Evolutionary conservation across 2,329 filamentous ascomycete species (phyloP).

Genomic region (Fusarium marasasianum): DNA sequence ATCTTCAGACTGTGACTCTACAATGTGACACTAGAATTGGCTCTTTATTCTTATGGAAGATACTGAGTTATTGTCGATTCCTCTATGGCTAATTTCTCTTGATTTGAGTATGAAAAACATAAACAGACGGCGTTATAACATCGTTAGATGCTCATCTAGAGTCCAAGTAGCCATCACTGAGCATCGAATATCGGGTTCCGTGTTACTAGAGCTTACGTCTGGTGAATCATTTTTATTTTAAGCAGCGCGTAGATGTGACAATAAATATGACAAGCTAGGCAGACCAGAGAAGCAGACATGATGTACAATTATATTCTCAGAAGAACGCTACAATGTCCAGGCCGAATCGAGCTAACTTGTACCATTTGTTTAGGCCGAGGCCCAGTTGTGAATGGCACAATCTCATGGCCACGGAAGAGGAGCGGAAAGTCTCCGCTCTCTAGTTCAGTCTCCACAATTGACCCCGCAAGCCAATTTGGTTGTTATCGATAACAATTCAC

Average conservation of each 20-base stretch:
- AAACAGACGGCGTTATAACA: too few relatives aligned
- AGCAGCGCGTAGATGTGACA: background rate
- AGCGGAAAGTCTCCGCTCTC: background rate
- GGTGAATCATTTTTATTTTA: background rate
- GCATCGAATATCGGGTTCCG: background rate
- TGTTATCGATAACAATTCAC: background rate
- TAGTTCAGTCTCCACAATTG: too few relatives aligned
- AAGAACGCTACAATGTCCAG: too few relatives aligned
- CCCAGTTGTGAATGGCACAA: background rate
- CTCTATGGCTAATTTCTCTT: too few relatives aligned
- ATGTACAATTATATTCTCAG: background rate
- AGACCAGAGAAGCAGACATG: rapidly evolving
- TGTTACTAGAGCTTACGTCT: background rate
- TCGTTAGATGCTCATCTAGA: too few relatives aligned
- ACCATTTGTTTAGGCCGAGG: background rate
- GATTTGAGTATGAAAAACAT: too few relatives aligned
- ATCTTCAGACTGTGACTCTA: background rate
- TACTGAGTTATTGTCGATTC: too few relatives aligned
- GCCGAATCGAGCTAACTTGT: background rate
- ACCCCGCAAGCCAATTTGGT: too few relatives aligned
- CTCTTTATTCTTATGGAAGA: background rate
- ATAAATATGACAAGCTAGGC: too few relatives aligned
- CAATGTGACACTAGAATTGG: background rate
- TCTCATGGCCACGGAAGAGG: background rate
- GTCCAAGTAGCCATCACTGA: background rate